These are phyloP conservation scores for Clausena lansium DNA, from an alignment of 345 rosid species.

Conservation along the genomic window DNA sequence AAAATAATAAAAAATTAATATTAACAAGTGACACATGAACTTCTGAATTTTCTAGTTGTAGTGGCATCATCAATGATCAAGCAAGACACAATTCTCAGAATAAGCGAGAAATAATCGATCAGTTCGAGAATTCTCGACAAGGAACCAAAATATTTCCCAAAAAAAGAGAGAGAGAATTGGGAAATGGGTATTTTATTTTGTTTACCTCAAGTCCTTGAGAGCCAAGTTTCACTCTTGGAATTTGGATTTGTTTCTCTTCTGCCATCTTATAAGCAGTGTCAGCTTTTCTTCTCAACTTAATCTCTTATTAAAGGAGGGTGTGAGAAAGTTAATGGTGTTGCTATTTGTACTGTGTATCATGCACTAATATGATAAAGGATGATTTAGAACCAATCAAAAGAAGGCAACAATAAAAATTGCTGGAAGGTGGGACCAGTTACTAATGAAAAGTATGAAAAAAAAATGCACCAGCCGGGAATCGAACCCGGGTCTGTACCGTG, in stretches of 20 bases:
- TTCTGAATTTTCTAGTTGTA: not conserved
- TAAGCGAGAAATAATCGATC: not conserved
- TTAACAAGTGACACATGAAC: not conserved
- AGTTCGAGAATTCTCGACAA: not conserved
- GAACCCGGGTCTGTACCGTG: constrained; percentile 65
- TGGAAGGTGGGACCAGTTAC: too few relatives aligned
- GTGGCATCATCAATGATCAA: not conserved
- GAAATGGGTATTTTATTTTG: not conserved
- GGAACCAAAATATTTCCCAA: not conserved
- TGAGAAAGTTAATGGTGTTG: not conserved
- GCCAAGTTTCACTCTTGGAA: constrained; percentile 42
- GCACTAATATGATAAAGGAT: too few relatives aligned
- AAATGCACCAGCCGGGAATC: constrained; percentile 57
- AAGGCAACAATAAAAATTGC: too few relatives aligned
- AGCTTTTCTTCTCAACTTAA: not conserved
- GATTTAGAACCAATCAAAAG: too few relatives aligned
- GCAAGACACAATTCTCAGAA: not conserved
- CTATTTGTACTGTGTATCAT: not conserved
- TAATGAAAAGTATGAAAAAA: too few relatives aligned
- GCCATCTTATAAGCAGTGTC: constrained; percentile 1
- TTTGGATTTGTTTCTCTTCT: constrained; percentile 10
- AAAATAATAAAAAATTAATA: too few relatives aligned
- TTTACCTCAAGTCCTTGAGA: constrained; percentile 46
- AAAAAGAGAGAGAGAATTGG: not conserved
- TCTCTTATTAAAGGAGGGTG: not conserved